Evolutionary conservation across 495 filamentous ascomycete species (phyloP).

Genomic region (Neurospora terricola): DNA sequence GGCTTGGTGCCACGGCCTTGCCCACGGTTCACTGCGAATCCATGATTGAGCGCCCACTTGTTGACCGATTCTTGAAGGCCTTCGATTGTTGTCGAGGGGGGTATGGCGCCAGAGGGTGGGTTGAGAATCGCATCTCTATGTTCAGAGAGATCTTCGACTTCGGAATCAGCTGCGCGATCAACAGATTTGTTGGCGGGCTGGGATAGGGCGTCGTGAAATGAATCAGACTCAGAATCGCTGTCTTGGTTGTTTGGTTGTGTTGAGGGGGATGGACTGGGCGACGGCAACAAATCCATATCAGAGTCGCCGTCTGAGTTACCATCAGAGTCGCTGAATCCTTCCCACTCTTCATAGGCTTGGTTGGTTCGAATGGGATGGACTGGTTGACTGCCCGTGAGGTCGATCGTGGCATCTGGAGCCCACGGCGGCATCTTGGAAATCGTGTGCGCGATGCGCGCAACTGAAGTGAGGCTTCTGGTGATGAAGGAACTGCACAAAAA

Average conservation of each 20-base stretch:
- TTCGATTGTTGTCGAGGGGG: neutral
- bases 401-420: neutral
- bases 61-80: neutral
- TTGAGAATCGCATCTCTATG: neutral
- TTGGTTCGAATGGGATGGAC: neutral
- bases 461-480: neutral
- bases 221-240: neutral
- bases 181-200: neutral
- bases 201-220: neutral
- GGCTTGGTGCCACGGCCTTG: neutral
- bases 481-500: neutral
- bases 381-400: neutral
- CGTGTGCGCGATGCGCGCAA: neutral
- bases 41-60: neutral
- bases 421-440: neutral
- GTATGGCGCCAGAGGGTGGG: neutral
- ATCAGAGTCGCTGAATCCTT: neutral
- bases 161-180: rapidly evolving
- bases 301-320: neutral
- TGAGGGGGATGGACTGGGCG: no score
- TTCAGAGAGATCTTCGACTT: neutral
- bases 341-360: neutral
- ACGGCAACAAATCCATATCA: neutral
- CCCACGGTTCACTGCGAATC: neutral
- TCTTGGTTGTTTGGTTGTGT: no score